These are phyloP conservation scores for Artomyces pyxidatus DNA, from an alignment of 768 basidiomycete genomes.

Conservation along the genomic window DNA sequence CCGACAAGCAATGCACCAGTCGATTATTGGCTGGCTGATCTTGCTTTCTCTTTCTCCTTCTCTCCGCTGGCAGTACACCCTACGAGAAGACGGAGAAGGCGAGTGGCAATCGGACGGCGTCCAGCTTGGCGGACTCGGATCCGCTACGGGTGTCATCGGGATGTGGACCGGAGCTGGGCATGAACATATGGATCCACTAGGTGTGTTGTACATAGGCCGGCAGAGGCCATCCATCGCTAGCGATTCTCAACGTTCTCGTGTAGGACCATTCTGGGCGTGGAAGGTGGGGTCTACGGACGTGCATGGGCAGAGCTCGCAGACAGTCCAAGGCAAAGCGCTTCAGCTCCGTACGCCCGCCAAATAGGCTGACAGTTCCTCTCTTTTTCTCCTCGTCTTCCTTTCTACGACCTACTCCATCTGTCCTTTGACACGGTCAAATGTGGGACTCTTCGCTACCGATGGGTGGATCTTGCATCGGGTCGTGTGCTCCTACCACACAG, in stretches of 20 bases:
- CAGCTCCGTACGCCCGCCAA: not conserved
- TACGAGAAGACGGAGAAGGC: slow-evolving; percentile 23
- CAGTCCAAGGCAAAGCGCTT: slow-evolving; percentile 6
- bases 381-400: not conserved
- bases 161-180: slow-evolving; percentile 48
- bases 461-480: no score
- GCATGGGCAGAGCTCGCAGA: not conserved
- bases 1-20: not conserved
- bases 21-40: not conserved
- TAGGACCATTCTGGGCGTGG: slow-evolving; percentile 39
- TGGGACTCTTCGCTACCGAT: no score
- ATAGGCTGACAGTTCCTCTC: not conserved
- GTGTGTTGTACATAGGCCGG: slow-evolving; percentile 25
- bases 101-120: slow-evolving; percentile 52
- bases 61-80: slow-evolving; percentile 13
- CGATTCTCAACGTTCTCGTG: not conserved
- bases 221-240: not conserved
- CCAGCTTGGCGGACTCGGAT: slow-evolving; percentile 47
- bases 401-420: no score
- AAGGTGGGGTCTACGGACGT: slow-evolving; percentile 23
- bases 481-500: no score
- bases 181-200: slow-evolving; percentile 35
- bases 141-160: slow-evolving; percentile 45
- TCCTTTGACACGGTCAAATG: no score
- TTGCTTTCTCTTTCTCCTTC: not conserved